Percentiles rank a stretch among this genome's conserved stretches.
These are phyloP conservation scores for Gardenia jasminoides DNA, from an alignment of 257 asterid species.

Conservation along the genomic window DNA sequence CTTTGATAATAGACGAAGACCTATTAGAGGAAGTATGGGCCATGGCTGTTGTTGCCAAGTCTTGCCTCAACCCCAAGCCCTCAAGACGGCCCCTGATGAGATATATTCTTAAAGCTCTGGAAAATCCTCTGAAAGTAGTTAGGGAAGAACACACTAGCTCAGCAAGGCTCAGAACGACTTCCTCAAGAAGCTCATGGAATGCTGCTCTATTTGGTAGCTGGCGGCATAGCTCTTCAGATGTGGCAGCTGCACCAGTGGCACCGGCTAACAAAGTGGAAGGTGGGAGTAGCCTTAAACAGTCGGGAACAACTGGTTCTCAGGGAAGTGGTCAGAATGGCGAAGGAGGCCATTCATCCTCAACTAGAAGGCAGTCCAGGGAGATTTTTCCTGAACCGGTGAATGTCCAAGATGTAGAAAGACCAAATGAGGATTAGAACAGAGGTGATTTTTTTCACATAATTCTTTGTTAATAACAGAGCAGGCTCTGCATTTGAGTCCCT, in stretches of 20 bases:
- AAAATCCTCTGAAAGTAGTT: constrained; percentile 85
- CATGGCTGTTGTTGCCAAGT: constrained; percentile 88
- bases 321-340: constrained; percentile 65
- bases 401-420: constrained; percentile 44
- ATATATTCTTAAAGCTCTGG: constrained; percentile 84
- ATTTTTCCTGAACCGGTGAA: constrained; percentile 78
- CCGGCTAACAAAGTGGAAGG: constrained; percentile 45
- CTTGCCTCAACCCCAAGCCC: constrained; percentile 93
- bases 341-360: constrained; percentile 47
- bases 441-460: constrained; percentile 34
- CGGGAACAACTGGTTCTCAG: constrained; percentile 65
- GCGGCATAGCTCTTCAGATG: constrained; percentile 83
- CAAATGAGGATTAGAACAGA: constrained; percentile 30
- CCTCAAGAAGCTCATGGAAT: constrained; percentile 94
- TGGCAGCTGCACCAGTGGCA: constrained; percentile 35
- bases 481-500: constrained; percentile 30
- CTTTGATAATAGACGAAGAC: constrained; percentile 81
- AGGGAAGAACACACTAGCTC: constrained; percentile 80
- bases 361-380: constrained; percentile 69
- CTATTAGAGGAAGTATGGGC: constrained; percentile 99
- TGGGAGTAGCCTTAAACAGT: constrained; percentile 56
- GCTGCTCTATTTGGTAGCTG: constrained; percentile 85
- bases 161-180: constrained; percentile 68
- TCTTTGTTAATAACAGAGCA: constrained; percentile 46
- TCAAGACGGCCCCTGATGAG: constrained; percentile 86